Conservation (phyloP, 192 early-diverging fungal species). For the Coemansia umbellata region DNA sequence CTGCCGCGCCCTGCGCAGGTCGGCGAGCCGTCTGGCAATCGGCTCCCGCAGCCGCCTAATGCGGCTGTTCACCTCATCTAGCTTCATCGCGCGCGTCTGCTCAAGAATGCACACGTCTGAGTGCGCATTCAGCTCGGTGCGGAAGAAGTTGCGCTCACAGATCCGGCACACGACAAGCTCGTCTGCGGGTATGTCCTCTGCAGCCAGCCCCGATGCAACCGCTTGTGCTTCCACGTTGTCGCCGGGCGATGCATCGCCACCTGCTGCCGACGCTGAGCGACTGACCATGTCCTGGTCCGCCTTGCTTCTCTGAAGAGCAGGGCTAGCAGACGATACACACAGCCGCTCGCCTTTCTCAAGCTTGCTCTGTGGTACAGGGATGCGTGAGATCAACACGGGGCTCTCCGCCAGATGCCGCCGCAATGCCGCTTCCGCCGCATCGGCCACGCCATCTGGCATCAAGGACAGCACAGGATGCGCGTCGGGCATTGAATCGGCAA, state of each 20-base stretch:
- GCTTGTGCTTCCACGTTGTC: background rate
- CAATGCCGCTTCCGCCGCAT: background rate
- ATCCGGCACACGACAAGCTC: constrained; percentile 73
- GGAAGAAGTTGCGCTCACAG: constrained; percentile 74
- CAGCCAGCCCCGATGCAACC: background rate
- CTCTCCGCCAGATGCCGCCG: background rate
- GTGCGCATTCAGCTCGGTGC: constrained; percentile 67
- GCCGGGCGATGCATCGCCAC: too few species aligned
- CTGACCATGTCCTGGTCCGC: background rate
- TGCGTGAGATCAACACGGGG: background rate
- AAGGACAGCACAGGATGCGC: background rate
- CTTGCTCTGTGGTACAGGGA: background rate
- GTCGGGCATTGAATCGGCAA: background rate
- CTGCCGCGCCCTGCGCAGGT: constrained; percentile 38
- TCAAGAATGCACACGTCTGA: constrained; percentile 74
- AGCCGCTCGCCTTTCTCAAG: background rate
- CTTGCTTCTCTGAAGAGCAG: background rate
- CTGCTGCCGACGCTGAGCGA: background rate
- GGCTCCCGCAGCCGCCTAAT: constrained; percentile 58
- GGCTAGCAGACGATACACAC: background rate
- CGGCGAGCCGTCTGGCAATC: constrained; percentile 46
- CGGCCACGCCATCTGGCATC: background rate
- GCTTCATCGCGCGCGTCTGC: constrained; percentile 65
- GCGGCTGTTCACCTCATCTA: constrained; percentile 57
- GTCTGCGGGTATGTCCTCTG: constrained; percentile 1